phyloP scores from a whole-genome alignment of 345 rosid genomes.

The Capsella bursapastoris region DNA sequence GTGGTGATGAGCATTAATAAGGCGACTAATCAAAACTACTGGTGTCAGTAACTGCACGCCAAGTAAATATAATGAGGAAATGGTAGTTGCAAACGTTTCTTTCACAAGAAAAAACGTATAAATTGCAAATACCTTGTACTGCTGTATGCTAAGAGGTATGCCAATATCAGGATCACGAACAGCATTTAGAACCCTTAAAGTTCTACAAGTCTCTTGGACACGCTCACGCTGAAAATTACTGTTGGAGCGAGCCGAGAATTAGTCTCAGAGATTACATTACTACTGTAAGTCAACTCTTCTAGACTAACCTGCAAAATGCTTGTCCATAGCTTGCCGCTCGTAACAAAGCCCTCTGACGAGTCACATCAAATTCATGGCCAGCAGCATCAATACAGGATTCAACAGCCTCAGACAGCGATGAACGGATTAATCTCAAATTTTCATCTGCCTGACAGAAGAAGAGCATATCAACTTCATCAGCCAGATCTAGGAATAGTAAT shows the following conservation, averaged over 20 bases:
- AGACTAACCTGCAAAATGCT: conserved; percentile 91
- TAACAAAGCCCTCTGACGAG: conserved; percentile 78
- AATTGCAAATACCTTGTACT: conserved; percentile 73
- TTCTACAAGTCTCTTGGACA: conserved; percentile 90
- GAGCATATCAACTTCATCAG: conserved; percentile 29
- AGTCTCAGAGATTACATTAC: conserved; percentile 35
- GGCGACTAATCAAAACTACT: conserved; percentile 81
- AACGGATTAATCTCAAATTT: conserved; percentile 84
- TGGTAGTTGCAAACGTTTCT: conserved; percentile 9
- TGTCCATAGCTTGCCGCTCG: conserved; percentile 99
- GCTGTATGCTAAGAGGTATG: conserved; percentile 87
- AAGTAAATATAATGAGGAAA: conserved; percentile 16
- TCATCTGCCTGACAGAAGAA: conserved; percentile 83
- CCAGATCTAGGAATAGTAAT: neutral
- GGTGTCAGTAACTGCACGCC: conserved; percentile 76
- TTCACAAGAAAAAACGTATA: conserved; percentile 17
- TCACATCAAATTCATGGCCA: conserved; percentile 84
- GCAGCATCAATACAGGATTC: conserved; percentile 96
- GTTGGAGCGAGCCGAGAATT: conserved; percentile 60
- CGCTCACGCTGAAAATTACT: conserved; percentile 93
- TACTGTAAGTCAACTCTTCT: conserved; percentile 30
- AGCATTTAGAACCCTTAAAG: conserved; percentile 88
- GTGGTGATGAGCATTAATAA: conserved; percentile 85
- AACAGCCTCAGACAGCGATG: conserved; percentile 93
- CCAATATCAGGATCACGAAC: conserved; percentile 83